phyloP scores from a whole-genome alignment of 768 basidiomycete species.

The Russula foetens region DNA sequence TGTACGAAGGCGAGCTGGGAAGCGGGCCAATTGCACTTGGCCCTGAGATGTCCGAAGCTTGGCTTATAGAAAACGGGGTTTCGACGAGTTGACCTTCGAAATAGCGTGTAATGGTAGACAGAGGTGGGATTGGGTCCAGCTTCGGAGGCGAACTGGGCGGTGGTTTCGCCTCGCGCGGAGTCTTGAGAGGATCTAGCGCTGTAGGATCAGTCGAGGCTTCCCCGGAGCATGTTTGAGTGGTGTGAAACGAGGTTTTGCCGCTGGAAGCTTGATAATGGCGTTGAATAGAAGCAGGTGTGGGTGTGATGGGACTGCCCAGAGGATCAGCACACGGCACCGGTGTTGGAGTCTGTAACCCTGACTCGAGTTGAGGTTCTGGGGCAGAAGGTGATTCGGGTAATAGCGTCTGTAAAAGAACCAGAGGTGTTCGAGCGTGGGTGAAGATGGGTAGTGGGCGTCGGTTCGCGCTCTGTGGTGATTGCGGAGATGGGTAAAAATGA shows the following conservation, averaged over 20 bases:
- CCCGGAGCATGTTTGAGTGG: not conserved
- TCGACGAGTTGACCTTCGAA: not conserved
- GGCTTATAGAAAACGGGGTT: not conserved
- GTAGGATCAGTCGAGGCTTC: not conserved
- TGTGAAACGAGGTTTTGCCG: not conserved
- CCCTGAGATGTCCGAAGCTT: not conserved
- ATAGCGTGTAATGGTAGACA: not conserved
- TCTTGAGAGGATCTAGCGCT: not conserved
- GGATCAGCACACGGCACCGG: not conserved
- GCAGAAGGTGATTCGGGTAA: not conserved
- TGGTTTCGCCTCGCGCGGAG: not conserved
- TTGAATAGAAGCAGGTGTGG: constrained; percentile 4
- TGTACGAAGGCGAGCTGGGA: not conserved
- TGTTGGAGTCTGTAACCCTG: not conserved
- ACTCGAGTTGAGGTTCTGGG: not conserved
- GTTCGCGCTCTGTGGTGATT: not conserved
- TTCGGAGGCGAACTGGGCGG: not conserved
- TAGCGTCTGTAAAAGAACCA: constrained; percentile 2
- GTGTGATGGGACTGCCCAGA: constrained; percentile 3
- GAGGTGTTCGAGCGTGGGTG: not conserved
- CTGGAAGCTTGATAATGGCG: not conserved
- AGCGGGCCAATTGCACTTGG: constrained; percentile 1
- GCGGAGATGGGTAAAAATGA: not conserved
- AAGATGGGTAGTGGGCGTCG: not conserved
- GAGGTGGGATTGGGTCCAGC: not conserved